Evolutionary conservation across 345 rosid species (phyloP), one percentile per base, ranked within the genome.

Genomic region (Arabis hirsuta): DNA sequence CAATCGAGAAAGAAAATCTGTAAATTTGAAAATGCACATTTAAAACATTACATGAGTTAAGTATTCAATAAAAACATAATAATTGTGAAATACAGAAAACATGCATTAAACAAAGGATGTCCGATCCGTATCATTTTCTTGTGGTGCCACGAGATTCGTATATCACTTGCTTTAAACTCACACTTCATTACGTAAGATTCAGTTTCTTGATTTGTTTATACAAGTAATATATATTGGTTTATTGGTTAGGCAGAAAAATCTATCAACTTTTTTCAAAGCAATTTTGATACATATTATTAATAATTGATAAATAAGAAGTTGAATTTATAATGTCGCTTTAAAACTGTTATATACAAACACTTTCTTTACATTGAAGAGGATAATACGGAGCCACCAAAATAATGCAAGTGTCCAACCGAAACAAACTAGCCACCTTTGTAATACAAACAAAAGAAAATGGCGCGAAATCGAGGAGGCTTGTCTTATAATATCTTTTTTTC

Each of bases 91-190:
- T 76, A 57, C 80, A 76, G 67, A 71, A 76, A 71, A 76, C 80
- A 76, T 71, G 76, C 80, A 71, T 54, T 47, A 76, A 69, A 69
- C 74, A 69, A 68, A 69, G 79, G 74, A 69, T 75, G 69, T 32
- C 69, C 20, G 64, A 56, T 32, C 69, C 27, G 64, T 68, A 46
- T 69, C 74, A 62, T 29, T 70, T 70, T 56, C 62, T 42, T 39
- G 47, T 67, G 55, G 43, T 59, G 68, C 12, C 7, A 58, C 55
- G 7, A 42, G 67, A 66, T 74, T 67, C 31, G 48, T 43, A 67
- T 57, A 76, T 64, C 56, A 60, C 24, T 47, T 76, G 76, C 72
- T 36, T 70, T 57, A 50, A 76, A 63, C n/a, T 50, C 67, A 71
- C 76, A 47, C 56, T 70, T 64, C 48, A 20, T 32, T 64, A 71